phyloP scores from a whole-genome alignment of 805 yeast species.

The Kazachstania viticola region DNA sequence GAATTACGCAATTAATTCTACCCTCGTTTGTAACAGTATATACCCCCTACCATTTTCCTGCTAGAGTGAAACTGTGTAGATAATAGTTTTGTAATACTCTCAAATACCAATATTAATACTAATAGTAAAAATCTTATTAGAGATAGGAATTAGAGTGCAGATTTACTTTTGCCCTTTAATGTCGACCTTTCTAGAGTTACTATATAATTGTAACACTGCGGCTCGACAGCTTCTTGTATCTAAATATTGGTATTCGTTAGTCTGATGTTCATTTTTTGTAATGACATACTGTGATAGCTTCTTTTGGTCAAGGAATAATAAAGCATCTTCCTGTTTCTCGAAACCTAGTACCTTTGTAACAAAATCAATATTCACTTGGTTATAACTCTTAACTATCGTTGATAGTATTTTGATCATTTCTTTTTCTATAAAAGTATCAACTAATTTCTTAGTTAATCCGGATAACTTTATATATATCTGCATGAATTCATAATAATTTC shows the following conservation, averaged over 20 bases:
- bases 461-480: conserved; percentile 29
- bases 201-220: conserved; percentile 28
- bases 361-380: conserved; percentile 32
- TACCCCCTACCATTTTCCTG: too few species aligned
- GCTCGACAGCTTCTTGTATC: conserved; percentile 27
- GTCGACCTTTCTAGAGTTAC: conserved; percentile 49
- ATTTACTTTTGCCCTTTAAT: conserved; percentile 69
- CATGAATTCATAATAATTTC: conserved; percentile 47
- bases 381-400: conserved; percentile 45
- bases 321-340: conserved; percentile 28
- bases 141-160: too few species aligned
- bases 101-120: too few species aligned
- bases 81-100: too few species aligned
- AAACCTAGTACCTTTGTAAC: conserved; percentile 33
- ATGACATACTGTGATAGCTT: conserved; percentile 28
- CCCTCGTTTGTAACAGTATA: background rate
- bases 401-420: conserved; percentile 48
- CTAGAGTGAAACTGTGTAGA: background rate
- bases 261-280: conserved; percentile 16
- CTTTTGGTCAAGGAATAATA: conserved; percentile 32
- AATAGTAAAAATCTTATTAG: too few species aligned
- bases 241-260: conserved; percentile 23
- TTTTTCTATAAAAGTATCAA: conserved; percentile 44
- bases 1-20: conserved; percentile 1
- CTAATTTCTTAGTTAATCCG: conserved; percentile 33